A percentile compares a stretch with the other conserved stretches of the same genome.
phyloP scores from a whole-genome alignment of 768 basidiomycete genomes.

The Suillus discolor region DNA sequence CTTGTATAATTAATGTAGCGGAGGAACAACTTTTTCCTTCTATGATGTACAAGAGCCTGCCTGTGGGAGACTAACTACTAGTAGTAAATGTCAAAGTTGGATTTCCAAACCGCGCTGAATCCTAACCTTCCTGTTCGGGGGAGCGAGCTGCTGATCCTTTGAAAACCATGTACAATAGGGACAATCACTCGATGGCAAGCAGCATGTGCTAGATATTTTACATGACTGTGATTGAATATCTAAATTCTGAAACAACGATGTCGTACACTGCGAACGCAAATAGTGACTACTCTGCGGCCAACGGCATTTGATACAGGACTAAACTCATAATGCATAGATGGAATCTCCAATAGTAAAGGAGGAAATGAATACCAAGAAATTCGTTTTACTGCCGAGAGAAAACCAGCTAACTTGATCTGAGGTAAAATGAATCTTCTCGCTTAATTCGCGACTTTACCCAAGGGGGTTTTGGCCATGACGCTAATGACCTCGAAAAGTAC shows the following conservation, averaged over 20 bases:
- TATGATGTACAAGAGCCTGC: not conserved
- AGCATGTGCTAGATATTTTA: not conserved
- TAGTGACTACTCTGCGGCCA: not conserved
- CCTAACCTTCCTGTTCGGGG: not conserved
- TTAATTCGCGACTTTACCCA: constrained; percentile 54
- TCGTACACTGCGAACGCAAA: constrained; percentile 1
- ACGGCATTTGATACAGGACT: not conserved
- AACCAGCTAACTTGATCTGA: not conserved
- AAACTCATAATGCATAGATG: constrained; percentile 1
- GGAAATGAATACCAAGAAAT: not conserved
- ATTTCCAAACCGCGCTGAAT: not conserved
- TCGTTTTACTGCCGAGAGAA: not conserved
- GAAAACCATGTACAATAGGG: not conserved
- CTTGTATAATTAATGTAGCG: not conserved
- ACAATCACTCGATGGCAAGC: not conserved
- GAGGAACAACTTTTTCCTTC: not conserved
- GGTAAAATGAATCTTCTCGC: not conserved
- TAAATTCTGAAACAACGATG: not conserved
- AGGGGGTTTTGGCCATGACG: constrained; percentile 78
- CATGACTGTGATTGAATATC: not conserved
- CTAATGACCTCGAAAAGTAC: constrained; percentile 75
- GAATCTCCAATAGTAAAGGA: not conserved
- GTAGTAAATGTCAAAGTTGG: not conserved
- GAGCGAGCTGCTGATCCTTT: not conserved
- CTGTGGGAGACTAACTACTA: not conserved